These are phyloP conservation scores for Alternaria metachromatica DNA, from an alignment of 2,329 filamentous ascomycete genomes.

Conservation along the genomic window DNA sequence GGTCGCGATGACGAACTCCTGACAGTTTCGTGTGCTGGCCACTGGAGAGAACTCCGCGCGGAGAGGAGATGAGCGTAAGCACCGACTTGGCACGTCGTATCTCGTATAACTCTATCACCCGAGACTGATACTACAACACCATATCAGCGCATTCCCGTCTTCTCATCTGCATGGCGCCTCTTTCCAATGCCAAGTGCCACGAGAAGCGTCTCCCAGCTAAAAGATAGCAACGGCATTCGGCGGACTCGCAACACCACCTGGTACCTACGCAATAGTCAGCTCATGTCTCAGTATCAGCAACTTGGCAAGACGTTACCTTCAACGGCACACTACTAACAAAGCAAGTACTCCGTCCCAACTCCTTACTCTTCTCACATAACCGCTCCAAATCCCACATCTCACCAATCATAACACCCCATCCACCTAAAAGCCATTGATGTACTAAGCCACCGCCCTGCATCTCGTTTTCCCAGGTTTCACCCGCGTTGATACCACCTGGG, in stretches of 20 bases:
- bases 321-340: constrained; percentile 67
- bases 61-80: neutral
- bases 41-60: neutral
- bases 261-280: constrained; percentile 46
- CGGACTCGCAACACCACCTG: constrained; percentile 53
- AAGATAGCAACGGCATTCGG: constrained; percentile 49
- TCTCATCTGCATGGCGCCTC: neutral
- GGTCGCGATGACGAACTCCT: neutral
- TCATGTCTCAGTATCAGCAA: neutral
- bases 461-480: constrained; percentile 42
- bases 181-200: neutral
- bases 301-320: constrained; percentile 49
- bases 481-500: constrained; percentile 43
- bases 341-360: constrained; percentile 62
- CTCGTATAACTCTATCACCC: neutral
- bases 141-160: neutral
- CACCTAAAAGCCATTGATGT: constrained; percentile 43
- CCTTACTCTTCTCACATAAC: constrained; percentile 61
- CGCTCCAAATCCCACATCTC: constrained; percentile 57
- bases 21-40: neutral
- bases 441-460: constrained; percentile 46
- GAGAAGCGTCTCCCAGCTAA: constrained; percentile 8
- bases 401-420: constrained; percentile 49
- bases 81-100: neutral
- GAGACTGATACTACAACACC: neutral